phyloP scores from a whole-genome alignment of 2,329 filamentous ascomycete species.

The Aspergillus felis region DNA sequence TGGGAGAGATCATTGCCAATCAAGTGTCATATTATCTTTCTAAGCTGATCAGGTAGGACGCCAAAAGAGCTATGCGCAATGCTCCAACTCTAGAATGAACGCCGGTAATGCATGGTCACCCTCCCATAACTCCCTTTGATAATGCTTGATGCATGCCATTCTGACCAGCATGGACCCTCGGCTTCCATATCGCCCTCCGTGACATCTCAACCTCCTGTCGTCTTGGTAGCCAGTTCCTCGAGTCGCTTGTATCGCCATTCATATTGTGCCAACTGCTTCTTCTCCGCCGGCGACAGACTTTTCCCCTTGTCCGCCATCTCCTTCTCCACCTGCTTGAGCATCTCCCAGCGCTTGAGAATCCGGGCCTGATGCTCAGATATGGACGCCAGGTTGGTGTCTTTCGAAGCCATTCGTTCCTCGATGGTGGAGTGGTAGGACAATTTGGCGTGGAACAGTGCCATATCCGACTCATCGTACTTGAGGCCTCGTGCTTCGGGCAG shows the following conservation, averaged over 20 bases:
- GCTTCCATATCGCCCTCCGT: conserved; percentile 1
- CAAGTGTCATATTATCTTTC: not conserved
- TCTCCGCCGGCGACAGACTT: conserved; percentile 26
- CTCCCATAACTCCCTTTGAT: conserved; percentile 3
- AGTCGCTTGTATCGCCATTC: conserved; percentile 33
- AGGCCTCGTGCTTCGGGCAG: conserved; percentile 33
- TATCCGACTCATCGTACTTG: conserved; percentile 35
- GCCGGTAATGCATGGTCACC: conserved; percentile 20
- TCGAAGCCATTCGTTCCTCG: conserved; percentile 28
- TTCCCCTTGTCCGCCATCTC: conserved; percentile 31
- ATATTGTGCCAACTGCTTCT: conserved; percentile 31
- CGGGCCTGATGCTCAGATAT: conserved; percentile 32
- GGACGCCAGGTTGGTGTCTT: conserved; percentile 30
- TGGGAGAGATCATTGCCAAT: not conserved
- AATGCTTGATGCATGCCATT: not conserved
- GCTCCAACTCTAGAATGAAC: conserved; percentile 16
- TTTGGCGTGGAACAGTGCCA: conserved; percentile 35
- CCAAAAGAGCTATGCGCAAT: not conserved
- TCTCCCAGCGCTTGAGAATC: conserved; percentile 35
- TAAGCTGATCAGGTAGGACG: not conserved
- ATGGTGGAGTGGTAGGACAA: conserved; percentile 33
- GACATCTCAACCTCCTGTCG: conserved; percentile 10
- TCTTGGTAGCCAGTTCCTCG: conserved; percentile 29
- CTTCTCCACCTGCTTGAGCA: conserved; percentile 31
- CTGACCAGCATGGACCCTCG: not conserved